Percentiles rank a stretch among this genome's conserved stretches.
Evolutionary conservation across 768 basidiomycete genomes (phyloP).

Genomic region (Amanita exitialis): DNA sequence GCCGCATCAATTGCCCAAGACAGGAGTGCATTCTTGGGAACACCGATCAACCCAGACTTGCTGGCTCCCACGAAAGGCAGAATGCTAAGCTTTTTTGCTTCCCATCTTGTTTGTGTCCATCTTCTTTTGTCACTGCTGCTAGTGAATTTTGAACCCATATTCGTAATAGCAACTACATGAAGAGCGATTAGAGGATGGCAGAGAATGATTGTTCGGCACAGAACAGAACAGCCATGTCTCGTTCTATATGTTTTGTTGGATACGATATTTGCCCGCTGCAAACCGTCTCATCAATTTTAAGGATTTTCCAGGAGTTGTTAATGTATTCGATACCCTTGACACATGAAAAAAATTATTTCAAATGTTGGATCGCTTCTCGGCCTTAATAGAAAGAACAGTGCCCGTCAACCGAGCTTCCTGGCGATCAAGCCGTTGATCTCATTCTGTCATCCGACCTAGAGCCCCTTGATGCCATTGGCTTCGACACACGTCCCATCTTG

Average conservation of each 20-base stretch:
- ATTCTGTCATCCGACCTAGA: slow-evolving; percentile 29
- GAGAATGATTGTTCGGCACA: slow-evolving; percentile 51
- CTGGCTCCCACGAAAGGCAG: neutral
- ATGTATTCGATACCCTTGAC: slow-evolving; percentile 13
- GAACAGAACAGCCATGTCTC: slow-evolving; percentile 45
- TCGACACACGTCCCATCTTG: slow-evolving; percentile 30
- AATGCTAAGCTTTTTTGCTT: slow-evolving; percentile 27
- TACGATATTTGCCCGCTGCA: slow-evolving; percentile 22
- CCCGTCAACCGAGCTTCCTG: slow-evolving; percentile 21
- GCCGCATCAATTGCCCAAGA: neutral
- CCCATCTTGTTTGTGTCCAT: slow-evolving; percentile 32
- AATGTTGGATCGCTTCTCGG: slow-evolving; percentile 38
- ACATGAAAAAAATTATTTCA: slow-evolving; percentile 2
- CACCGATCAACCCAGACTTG: neutral
- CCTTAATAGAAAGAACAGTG: slow-evolving; percentile 21
- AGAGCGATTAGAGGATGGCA: slow-evolving; percentile 37
- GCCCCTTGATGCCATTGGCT: slow-evolving; percentile 30
- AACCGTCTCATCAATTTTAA: slow-evolving; percentile 25
- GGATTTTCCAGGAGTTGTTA: slow-evolving; percentile 28
- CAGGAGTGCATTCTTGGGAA: neutral
- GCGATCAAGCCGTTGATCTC: slow-evolving; percentile 29
- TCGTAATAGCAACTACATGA: slow-evolving; percentile 20
- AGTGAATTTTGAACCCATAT: neutral
- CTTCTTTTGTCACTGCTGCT: neutral
- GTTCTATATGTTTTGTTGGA: slow-evolving; percentile 42